Conservation (phyloP, 768 basidiomycete species). For the Dioszegia hungarica region DNA sequence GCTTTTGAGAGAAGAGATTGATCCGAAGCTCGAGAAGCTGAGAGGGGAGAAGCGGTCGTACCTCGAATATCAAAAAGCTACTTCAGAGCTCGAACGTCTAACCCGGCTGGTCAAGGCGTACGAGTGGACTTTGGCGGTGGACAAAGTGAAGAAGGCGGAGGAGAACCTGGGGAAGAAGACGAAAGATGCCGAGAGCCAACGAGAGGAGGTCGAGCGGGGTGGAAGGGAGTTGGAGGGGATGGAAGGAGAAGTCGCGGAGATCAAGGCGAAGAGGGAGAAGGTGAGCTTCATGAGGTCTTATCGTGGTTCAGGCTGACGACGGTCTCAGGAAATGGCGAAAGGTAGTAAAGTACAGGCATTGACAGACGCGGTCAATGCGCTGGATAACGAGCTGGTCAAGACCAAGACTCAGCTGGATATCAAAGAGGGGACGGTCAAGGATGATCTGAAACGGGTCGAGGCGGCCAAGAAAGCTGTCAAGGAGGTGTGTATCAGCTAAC, state of each 20-base stretch:
- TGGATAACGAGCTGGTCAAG: slow-evolving; percentile 77
- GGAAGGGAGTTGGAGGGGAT: slow-evolving; percentile 57
- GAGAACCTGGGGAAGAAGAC: slow-evolving; percentile 27
- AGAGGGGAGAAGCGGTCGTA: slow-evolving; percentile 82
- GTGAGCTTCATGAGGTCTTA: slow-evolving; percentile 41
- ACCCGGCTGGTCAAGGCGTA: slow-evolving; percentile 75
- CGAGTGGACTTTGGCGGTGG: slow-evolving; percentile 64
- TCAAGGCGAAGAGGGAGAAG: slow-evolving; percentile 68
- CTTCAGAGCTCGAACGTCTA: slow-evolving; percentile 78
- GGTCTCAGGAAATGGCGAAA: too few species aligned
- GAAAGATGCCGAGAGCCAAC: slow-evolving; percentile 34
- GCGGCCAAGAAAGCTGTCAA: slow-evolving; percentile 58
- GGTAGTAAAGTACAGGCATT: slow-evolving; percentile 71
- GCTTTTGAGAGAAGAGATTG: slow-evolving; percentile 82
- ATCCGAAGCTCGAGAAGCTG: slow-evolving; percentile 86
- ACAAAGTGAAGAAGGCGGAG: slow-evolving; percentile 35
- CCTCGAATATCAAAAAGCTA: slow-evolving; percentile 83
- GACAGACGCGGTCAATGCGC: slow-evolving; percentile 69
- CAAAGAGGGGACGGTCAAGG: slow-evolving; percentile 65
- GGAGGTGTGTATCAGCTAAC: slow-evolving; percentile 58
- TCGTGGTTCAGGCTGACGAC: too few species aligned
- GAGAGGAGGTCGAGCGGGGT: slow-evolving; percentile 50
- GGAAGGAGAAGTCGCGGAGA: slow-evolving; percentile 59
- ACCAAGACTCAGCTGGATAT: slow-evolving; percentile 80
- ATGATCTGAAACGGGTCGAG: slow-evolving; percentile 65